Evolutionary conservation across 176 grass and related monocot genomes (phyloP), one percentile per base, ranked within the genome.

Genomic region (Carex littledalei): DNA sequence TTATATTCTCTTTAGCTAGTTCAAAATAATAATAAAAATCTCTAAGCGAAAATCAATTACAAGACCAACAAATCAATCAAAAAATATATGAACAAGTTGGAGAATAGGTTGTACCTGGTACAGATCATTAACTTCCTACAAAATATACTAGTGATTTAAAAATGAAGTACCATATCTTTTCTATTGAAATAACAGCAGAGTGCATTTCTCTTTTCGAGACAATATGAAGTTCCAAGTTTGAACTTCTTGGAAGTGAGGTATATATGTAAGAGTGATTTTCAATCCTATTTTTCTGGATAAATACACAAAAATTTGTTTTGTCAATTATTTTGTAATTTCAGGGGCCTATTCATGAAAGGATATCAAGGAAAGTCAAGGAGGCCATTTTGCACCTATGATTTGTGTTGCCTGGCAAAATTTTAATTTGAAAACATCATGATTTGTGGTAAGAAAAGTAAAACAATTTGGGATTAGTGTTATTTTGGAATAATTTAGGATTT

Each of bases 161-260:
- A 77, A 21, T 77, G 47, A 77, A 53, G 47, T 29, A 8, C 2
- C 53, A 31, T 49, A 59, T 61, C 41, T 85, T 34, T 66, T 75
- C 10, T 26, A 29, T 13, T 21, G 47, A n/a, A n/a, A n/a, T n/a
- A n/a, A n/a, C n/a, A n/a, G n/a, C n/a, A n/a, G n/a, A n/a, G n/a
- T n/a, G n/a, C 75, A 95, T 95, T 87, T 98, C 95, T 74, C 84
- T 98, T 52, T 98, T 92, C 67, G 95, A 95, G 84, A 95, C 93
- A 58, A 95, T 98, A 45, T 92, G 89, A 66, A 82, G 89, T 67
- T 85, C 89, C 1, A 94, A 93, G 31, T 95, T 98, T 7, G 89
- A 90, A 84, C 79, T 98, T 83, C 93, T 86, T 67, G 75, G 85
- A 63, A 58, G 77, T 66, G 88, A 93, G 93, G 95, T 98, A 90